phyloP scores from a whole-genome alignment of 768 basidiomycete genomes.

The Sistotremastrum niveocremeum region DNA sequence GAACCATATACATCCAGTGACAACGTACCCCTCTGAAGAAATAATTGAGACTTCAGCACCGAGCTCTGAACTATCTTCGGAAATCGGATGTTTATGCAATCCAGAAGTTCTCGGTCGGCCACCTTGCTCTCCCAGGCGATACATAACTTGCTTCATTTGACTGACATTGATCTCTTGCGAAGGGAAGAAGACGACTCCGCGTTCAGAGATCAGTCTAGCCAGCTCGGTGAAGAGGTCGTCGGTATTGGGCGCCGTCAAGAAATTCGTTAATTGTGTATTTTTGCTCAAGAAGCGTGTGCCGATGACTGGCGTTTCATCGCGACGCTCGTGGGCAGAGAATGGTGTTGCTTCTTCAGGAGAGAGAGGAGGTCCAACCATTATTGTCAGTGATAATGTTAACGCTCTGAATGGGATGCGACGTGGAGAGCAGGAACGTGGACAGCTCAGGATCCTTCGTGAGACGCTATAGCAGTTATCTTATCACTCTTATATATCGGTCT shows the following conservation, averaged over 20 bases:
- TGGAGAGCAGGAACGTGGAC: too few relatives aligned
- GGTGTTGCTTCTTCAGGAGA: constrained; percentile 1
- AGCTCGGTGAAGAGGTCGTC: constrained; percentile 42
- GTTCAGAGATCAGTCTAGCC: constrained; percentile 25
- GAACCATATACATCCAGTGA: too few relatives aligned
- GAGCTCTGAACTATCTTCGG: constrained; percentile 33
- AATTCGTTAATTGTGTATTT: constrained; percentile 30
- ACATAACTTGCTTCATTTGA: constrained; percentile 37
- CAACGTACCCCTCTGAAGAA: constrained; percentile 26
- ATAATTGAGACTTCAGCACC: constrained; percentile 43
- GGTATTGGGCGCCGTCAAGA: constrained; percentile 31
- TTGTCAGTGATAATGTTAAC: too few relatives aligned
- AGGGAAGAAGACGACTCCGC: constrained; percentile 55
- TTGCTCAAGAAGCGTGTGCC: constrained; percentile 38
- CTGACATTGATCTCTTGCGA: constrained; percentile 35
- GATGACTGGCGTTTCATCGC: constrained; percentile 37
- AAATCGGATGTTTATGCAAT: constrained; percentile 45
- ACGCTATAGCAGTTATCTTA: too few relatives aligned
- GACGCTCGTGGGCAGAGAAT: constrained; percentile 20
- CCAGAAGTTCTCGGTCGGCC: constrained; percentile 24
- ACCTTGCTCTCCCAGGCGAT: constrained; percentile 27
- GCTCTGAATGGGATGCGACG: too few relatives aligned
- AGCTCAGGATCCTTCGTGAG: too few relatives aligned
- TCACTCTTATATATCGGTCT: too few relatives aligned
- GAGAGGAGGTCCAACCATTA: too few relatives aligned